Percentiles rank a stretch among this genome's conserved stretches.
Evolutionary conservation across 148 eudicot species (phyloP).

Genomic region (Spergularia marina): DNA sequence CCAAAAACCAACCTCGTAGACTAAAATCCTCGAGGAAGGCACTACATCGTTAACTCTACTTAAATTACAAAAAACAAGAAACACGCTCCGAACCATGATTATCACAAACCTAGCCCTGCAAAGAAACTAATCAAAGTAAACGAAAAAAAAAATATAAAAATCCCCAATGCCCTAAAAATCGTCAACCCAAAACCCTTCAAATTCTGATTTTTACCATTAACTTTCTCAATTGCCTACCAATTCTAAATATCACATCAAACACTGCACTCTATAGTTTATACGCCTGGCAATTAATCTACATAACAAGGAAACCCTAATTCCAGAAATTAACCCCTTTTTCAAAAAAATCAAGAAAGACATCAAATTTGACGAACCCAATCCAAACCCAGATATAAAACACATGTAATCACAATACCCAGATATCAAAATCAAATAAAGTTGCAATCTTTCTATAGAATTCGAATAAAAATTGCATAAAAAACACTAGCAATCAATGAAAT

Average conservation of each 20-base stretch:
- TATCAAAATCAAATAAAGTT: not conserved
- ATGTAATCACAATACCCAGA: constrained; percentile 1
- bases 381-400: not conserved
- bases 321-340: no score
- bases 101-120: not conserved
- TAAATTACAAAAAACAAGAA: no score
- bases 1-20: no score
- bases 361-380: not conserved
- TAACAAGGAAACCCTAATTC: not conserved
- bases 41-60: no score
- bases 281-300: not conserved
- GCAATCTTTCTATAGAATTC: not conserved
- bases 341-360: not conserved
- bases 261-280: not conserved
- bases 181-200: no score
- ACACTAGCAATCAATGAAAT: not conserved
- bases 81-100: not conserved
- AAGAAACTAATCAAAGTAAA: not conserved
- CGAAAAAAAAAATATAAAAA: not conserved
- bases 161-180: not conserved
- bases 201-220: no score
- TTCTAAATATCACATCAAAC: not conserved
- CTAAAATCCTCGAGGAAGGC: no score
- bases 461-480: not conserved
- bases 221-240: no score